Evolutionary conservation across 108 stramenopile genomes (phyloP).

Genomic region (Discostella stelligeroides): DNA sequence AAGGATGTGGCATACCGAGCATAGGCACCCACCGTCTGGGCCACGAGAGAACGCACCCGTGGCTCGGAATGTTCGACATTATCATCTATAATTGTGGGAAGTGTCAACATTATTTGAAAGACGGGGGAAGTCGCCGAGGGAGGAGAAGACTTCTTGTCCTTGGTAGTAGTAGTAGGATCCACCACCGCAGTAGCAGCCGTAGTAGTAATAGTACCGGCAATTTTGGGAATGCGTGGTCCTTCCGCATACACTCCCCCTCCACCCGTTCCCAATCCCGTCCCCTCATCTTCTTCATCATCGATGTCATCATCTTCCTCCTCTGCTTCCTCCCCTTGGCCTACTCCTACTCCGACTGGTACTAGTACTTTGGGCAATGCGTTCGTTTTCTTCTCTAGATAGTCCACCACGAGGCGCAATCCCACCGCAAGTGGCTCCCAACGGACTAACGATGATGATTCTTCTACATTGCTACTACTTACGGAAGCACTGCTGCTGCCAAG

Average conservation of each 20-base stretch:
- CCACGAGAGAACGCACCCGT: conserved; percentile 80
- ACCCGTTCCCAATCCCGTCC: conserved; percentile 21
- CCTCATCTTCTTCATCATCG: conserved; percentile 17
- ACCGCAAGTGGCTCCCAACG: conserved; percentile 89
- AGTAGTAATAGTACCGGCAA: conserved; percentile 4
- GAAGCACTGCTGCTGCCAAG: conserved; percentile 3
- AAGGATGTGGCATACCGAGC: conserved; percentile 52
- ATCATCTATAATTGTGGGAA: conserved; percentile 54
- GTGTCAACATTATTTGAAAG: conserved; percentile 43
- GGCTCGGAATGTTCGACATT: conserved; percentile 85
- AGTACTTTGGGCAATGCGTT: conserved; percentile 20
- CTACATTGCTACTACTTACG: not conserved
- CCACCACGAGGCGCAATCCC: conserved; percentile 67
- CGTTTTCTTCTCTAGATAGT: conserved; percentile 49
- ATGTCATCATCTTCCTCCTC: conserved; percentile 19
- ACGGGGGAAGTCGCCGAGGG: conserved; percentile 20
- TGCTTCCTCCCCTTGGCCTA: too few relatives aligned
- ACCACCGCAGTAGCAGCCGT: not conserved
- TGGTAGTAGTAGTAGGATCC: conserved; percentile 3
- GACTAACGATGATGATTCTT: not conserved
- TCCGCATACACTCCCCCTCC: conserved; percentile 72
- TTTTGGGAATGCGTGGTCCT: conserved; percentile 76
- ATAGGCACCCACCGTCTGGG: conserved; percentile 76
- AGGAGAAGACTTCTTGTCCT: not conserved
- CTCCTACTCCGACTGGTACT: not conserved